A percentile compares a stretch with the other conserved stretches of the same genome.
Evolutionary conservation across 2,329 filamentous ascomycete species (phyloP).

Genomic region (Trichoderma afroharzianum): DNA sequence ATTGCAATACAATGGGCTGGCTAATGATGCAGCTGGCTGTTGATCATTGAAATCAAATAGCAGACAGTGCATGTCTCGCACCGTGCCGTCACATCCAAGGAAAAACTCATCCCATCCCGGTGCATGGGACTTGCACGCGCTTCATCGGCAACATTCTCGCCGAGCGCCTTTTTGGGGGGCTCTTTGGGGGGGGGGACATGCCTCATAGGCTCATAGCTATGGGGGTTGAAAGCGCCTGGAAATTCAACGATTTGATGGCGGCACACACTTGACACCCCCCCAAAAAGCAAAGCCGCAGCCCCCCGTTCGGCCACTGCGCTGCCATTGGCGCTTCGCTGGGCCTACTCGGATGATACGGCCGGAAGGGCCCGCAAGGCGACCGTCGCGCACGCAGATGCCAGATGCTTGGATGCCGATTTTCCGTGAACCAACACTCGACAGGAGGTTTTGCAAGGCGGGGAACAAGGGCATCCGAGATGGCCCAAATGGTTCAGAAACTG

Average conservation of each 20-base stretch:
- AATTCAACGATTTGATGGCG: not conserved
- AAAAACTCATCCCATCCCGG: not conserved
- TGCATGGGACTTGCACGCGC: not conserved
- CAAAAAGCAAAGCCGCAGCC: not conserved
- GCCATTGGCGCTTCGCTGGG: constrained; percentile 4
- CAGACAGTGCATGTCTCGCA: not conserved
- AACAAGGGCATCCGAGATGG: not conserved
- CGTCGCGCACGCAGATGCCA: constrained; percentile 14
- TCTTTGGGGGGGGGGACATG: not conserved
- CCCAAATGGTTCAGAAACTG: not conserved
- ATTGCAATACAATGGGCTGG: not conserved
- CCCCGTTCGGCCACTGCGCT: not conserved
- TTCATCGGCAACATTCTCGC: not conserved
- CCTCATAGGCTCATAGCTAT: not conserved
- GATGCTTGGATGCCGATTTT: constrained; percentile 16
- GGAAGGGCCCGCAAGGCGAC: constrained; percentile 17
- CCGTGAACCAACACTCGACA: constrained; percentile 8
- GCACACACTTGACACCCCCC: not conserved
- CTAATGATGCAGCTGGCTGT: not conserved
- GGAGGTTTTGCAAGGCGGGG: constrained; percentile 11
- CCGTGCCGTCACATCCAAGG: not conserved
- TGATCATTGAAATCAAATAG: not conserved
- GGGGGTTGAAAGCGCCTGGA: not conserved
- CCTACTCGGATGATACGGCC: constrained; percentile 17
- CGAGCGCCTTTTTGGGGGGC: not conserved